Evolutionary conservation across 257 asterid genomes (phyloP).

Genomic region (Plectranthus barbatus): DNA sequence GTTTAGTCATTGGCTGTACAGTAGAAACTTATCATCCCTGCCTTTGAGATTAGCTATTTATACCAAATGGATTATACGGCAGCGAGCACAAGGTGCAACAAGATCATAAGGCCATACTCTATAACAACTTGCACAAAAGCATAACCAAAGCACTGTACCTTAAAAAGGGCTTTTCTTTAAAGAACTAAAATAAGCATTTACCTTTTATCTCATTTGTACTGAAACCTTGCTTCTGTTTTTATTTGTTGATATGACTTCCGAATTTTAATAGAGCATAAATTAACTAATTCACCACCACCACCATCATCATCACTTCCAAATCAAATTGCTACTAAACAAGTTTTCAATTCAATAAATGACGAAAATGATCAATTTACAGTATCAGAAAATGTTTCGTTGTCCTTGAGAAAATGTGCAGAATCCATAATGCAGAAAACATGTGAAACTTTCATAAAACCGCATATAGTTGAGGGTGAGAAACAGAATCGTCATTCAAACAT

Average conservation of each 20-base stretch:
- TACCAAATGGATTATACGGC: not conserved
- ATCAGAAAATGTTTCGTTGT: too few species aligned
- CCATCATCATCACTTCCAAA: too few species aligned
- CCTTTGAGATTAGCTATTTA: not conserved
- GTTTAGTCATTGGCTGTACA: not conserved
- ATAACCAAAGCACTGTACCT: not conserved
- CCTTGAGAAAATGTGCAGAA: too few species aligned
- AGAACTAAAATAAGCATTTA: not conserved
- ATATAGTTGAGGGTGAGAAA: not conserved
- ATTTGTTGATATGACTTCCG: too few species aligned
- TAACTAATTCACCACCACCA: too few species aligned
- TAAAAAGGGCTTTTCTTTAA: not conserved
- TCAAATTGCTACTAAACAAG: too few species aligned
- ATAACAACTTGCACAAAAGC: not conserved
- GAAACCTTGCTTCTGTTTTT: too few species aligned
- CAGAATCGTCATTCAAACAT: not conserved
- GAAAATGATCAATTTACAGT: too few species aligned
- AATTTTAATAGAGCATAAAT: too few species aligned
- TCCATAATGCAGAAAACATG: not conserved
- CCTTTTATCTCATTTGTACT: too few species aligned
- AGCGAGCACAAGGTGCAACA: not conserved
- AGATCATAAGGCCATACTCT: not conserved
- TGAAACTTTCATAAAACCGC: not conserved
- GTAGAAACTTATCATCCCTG: conserved; percentile 4
- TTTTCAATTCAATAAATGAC: too few species aligned